Evolutionary conservation across 352 stramenopile genomes (phyloP).

Genomic region (Phytophthora kernoviae): DNA sequence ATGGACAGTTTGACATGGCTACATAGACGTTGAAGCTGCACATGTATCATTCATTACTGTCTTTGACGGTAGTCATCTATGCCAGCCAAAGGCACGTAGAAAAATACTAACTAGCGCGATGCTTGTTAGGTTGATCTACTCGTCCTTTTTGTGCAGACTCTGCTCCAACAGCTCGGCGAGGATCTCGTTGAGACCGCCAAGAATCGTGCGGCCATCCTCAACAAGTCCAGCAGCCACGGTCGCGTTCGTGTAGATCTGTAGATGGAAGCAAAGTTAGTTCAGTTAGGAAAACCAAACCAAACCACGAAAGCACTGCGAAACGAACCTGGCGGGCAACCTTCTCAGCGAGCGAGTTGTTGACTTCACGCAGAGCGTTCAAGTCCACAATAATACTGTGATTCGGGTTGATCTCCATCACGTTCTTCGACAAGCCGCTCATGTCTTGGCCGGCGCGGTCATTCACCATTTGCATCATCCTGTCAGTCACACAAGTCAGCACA

Average conservation of each 20-base stretch:
- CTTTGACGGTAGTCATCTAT: slow-evolving; percentile 13
- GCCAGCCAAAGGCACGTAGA: slow-evolving; percentile 5
- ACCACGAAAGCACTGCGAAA: not conserved
- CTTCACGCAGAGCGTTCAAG: slow-evolving; percentile 87
- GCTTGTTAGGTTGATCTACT: slow-evolving; percentile 32
- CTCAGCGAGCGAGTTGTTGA: slow-evolving; percentile 84
- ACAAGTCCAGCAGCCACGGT: slow-evolving; percentile 97
- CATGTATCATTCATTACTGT: not conserved
- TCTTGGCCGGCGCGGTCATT: slow-evolving; percentile 81
- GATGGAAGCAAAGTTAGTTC: slow-evolving; percentile 12
- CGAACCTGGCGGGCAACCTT: slow-evolving; percentile 82
- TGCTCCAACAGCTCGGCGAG: slow-evolving; percentile 87
- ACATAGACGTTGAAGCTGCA: not conserved
- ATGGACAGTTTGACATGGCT: not conserved
- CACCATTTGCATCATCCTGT: slow-evolving; percentile 98
- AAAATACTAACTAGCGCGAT: not conserved
- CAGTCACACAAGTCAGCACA: slow-evolving; percentile 2
- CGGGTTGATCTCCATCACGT: slow-evolving; percentile 99
- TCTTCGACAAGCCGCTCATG: slow-evolving; percentile 75
- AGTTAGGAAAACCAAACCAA: not conserved
- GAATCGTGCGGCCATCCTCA: slow-evolving; percentile 97
- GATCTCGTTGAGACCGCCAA: slow-evolving; percentile 97
- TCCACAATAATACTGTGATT: slow-evolving; percentile 96
- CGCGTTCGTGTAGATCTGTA: slow-evolving; percentile 98
- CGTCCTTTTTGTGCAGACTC: slow-evolving; percentile 65